phyloP scores from a whole-genome alignment of 176 grass and related monocot genomes.

The Hyparrhenia diplandra region DNA sequence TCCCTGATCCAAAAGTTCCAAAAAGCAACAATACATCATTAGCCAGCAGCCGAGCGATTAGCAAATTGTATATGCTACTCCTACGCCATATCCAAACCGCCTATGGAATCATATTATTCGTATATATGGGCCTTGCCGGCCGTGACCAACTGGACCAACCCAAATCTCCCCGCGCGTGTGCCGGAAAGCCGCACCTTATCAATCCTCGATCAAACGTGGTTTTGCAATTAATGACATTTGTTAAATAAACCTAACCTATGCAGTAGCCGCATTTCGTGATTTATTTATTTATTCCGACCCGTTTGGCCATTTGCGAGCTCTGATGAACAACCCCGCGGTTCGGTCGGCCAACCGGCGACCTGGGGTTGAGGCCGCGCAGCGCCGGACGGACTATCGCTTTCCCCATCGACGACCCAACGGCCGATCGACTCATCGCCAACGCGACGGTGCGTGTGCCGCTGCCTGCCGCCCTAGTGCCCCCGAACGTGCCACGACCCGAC shows the following conservation, averaged over 20 bases:
- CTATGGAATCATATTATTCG: not conserved
- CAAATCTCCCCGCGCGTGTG: conserved; percentile 20
- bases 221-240: not conserved
- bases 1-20: no score
- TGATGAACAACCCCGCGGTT: not conserved
- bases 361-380: not conserved
- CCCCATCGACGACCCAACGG: not conserved
- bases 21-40: not conserved
- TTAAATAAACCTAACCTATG: no score
- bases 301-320: not conserved
- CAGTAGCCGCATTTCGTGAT: not conserved
- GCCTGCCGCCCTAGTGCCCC: not conserved
- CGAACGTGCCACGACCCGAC: conserved; percentile 8
- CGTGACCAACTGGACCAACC: conserved; percentile 18
- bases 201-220: not conserved
- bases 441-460: not conserved
- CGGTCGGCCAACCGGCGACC: no score
- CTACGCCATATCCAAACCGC: not conserved
- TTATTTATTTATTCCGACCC: not conserved
- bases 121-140: no score
- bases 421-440: conserved; percentile 23
- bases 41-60: not conserved
- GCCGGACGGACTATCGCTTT: conserved; percentile 21
- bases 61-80: not conserved
- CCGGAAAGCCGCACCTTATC: conserved; percentile 25